These are phyloP conservation scores for Pythium pyrilobum DNA, from an alignment of 352 stramenopile species.

Conservation along the genomic window DNA sequence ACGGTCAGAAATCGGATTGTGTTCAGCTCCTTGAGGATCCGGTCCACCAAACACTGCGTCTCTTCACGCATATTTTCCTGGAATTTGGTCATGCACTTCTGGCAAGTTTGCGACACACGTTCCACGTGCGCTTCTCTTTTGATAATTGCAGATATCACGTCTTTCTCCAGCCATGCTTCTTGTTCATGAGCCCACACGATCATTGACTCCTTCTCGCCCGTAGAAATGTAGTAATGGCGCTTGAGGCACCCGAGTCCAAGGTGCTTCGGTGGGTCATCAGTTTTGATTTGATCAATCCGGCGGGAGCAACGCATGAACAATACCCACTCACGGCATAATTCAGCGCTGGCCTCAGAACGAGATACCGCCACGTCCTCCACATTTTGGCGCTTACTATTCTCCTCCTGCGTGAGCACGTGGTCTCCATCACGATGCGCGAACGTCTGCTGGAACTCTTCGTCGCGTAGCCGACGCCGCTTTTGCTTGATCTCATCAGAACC, in stretches of 20 bases:
- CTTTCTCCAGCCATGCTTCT: constrained; percentile 64
- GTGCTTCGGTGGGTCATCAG: constrained; percentile 7
- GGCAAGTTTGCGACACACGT: constrained; percentile 24
- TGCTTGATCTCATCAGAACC: constrained; percentile 45
- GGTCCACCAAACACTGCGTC: constrained; percentile 25
- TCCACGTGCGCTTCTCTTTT: constrained; percentile 54
- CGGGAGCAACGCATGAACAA: constrained; percentile 54
- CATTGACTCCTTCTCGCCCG: constrained; percentile 55
- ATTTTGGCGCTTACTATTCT: constrained; percentile 8
- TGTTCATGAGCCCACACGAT: constrained; percentile 50
- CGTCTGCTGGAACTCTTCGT: constrained; percentile 12
- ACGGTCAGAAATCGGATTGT: constrained; percentile 57
- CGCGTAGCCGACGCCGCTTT: constrained; percentile 27
- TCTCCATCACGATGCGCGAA: constrained; percentile 27
- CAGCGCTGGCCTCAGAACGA: constrained; percentile 29
- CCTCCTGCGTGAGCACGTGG: constrained; percentile 40
- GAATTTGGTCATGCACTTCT: constrained; percentile 59
- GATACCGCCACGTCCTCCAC: constrained; percentile 30
- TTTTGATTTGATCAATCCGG: background rate
- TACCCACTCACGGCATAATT: constrained; percentile 70
- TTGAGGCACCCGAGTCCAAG: constrained; percentile 52
- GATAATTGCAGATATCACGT: constrained; percentile 48
- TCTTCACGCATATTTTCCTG: constrained; percentile 56
- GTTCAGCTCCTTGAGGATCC: constrained; percentile 48
- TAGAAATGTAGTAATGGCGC: constrained; percentile 72